Percentiles rank a stretch among this genome's conserved stretches.
phyloP scores from a whole-genome alignment of 2,329 filamentous ascomycete species.

The Claviceps sorghi region DNA sequence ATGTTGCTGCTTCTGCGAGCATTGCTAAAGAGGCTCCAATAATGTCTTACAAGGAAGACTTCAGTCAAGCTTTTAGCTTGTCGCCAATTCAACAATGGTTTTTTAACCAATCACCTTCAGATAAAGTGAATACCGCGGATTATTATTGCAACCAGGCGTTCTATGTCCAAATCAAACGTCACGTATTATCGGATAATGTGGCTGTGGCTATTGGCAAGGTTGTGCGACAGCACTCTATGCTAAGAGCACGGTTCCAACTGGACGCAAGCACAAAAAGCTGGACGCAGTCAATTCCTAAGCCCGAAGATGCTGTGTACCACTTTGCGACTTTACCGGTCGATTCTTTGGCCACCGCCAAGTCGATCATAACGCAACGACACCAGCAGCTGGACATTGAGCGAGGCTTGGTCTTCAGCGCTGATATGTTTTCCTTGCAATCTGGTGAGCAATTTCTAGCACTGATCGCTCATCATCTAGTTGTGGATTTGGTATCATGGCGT shows the following conservation, averaged over 20 bases:
- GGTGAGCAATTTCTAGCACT: slow-evolving; percentile 16
- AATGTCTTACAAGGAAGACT: background rate
- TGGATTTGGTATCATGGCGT: slow-evolving; percentile 32
- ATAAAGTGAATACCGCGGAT: background rate
- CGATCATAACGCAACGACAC: background rate
- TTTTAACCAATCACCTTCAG: slow-evolving; percentile 2
- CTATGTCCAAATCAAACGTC: slow-evolving; percentile 1
- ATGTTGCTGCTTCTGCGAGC: background rate
- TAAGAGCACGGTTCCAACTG: slow-evolving; percentile 3
- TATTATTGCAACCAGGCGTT: slow-evolving; percentile 4
- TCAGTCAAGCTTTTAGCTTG: slow-evolving; percentile 1
- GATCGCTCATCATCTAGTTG: slow-evolving; percentile 23
- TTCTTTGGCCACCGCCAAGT: background rate
- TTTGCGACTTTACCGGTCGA: background rate
- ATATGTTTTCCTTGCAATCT: background rate
- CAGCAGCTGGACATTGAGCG: slow-evolving; percentile 1
- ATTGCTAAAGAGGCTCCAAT: background rate
- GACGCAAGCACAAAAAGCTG: background rate
- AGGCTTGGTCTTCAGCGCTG: slow-evolving; percentile 12
- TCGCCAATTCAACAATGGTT: slow-evolving; percentile 7
- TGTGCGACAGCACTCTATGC: slow-evolving; percentile 6
- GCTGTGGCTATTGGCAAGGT: background rate
- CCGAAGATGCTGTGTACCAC: background rate
- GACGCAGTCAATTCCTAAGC: background rate
- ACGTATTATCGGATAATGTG: background rate